Percentiles rank a stretch among this genome's conserved stretches.
phyloP scores from a whole-genome alignment of 2,329 filamentous ascomycete genomes.

The Colletotrichum sp. region DNA sequence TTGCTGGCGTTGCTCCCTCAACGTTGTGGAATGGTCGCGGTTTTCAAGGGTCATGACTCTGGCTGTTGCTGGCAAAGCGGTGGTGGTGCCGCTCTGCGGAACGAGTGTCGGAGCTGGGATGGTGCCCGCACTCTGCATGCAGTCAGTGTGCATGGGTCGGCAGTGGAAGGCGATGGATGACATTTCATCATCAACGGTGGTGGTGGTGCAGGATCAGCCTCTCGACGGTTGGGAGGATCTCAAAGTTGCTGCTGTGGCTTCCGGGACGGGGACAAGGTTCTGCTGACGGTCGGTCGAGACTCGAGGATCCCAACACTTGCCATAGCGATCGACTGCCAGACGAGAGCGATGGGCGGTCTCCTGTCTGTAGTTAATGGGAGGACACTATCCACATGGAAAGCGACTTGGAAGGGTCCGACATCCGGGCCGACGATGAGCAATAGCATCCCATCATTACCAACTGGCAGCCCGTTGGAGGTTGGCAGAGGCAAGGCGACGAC shows the following conservation, averaged over 20 bases:
- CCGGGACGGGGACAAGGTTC: not conserved
- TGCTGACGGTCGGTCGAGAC: not conserved
- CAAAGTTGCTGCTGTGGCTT: not conserved
- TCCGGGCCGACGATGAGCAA: not conserved
- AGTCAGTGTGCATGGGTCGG: conserved; percentile 6
- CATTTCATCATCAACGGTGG: not conserved
- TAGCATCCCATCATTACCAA: not conserved
- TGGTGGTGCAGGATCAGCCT: not conserved
- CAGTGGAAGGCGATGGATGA: not conserved
- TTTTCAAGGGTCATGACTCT: conserved; percentile 11
- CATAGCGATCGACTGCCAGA: not conserved
- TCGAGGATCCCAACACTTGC: not conserved
- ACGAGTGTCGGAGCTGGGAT: not conserved
- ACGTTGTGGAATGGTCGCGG: conserved; percentile 1
- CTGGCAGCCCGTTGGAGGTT: not conserved
- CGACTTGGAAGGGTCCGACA: not conserved
- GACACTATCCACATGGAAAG: not conserved
- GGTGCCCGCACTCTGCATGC: conserved; percentile 2
- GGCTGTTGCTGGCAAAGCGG: not conserved
- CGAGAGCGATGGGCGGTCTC: not conserved
- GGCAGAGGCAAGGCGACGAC: not conserved
- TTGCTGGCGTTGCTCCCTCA: conserved; percentile 8
- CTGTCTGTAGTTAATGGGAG: not conserved
- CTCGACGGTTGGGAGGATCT: not conserved
- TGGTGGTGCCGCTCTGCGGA: not conserved